These are phyloP conservation scores for Pterocarpus macrocarpus DNA, from an alignment of 306 rosid species.

Conservation along the genomic window DNA sequence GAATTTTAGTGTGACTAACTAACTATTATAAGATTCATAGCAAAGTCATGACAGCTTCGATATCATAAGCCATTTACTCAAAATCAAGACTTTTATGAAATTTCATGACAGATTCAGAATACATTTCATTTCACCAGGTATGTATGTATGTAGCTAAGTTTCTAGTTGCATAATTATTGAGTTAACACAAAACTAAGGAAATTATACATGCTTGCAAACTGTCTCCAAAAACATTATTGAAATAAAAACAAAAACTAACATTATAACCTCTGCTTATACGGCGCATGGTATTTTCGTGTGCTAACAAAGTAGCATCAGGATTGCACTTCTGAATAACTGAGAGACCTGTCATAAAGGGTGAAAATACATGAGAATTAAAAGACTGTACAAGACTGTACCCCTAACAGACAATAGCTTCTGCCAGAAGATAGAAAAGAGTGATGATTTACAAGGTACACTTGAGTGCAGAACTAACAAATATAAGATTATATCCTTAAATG, in stretches of 20 bases:
- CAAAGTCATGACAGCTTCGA: background rate
- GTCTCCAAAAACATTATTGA: constrained; percentile 28
- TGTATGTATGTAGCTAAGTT: constrained; percentile 2
- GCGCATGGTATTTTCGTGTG: constrained; percentile 80
- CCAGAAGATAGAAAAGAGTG: constrained; percentile 26
- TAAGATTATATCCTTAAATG: constrained; percentile 26
- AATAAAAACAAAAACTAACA: constrained; percentile 34
- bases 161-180: constrained; percentile 2
- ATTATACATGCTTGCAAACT: constrained; percentile 13
- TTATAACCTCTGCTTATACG: constrained; percentile 77
- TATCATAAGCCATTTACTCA: constrained; percentile 18
- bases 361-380: constrained; percentile 13
- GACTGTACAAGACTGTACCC: background rate
- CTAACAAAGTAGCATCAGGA: constrained; percentile 78
- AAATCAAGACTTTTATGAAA: constrained; percentile 11
- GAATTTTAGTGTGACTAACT: background rate
- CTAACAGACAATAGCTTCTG: constrained; percentile 31
- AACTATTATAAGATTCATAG: constrained; percentile 6
- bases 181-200: constrained; percentile 26
- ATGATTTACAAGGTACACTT: constrained; percentile 27
- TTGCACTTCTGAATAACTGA: constrained; percentile 81
- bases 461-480: constrained; percentile 38
- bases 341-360: constrained; percentile 69
- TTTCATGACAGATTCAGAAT: constrained; percentile 4
- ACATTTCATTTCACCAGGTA: constrained; percentile 20